A percentile compares a stretch with the other conserved stretches of the same genome.
Evolutionary conservation across 176 grass and related monocot genomes (phyloP).

Genomic region (Paspalum notatum): DNA sequence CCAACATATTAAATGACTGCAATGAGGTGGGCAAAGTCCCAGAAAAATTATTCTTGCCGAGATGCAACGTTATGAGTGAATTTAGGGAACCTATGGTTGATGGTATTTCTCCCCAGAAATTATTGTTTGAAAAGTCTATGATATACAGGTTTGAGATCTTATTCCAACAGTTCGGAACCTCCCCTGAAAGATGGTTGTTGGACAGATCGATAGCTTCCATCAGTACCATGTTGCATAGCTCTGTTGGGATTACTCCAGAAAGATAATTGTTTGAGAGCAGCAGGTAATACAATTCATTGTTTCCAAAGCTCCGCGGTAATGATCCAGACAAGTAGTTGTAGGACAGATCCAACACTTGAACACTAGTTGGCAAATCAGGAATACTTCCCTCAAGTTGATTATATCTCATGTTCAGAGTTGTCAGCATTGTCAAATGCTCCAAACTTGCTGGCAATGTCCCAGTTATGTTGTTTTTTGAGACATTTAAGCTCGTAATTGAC

Average conservation of each 20-base stretch:
- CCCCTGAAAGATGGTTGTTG: background rate
- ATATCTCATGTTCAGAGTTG: background rate
- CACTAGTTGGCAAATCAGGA: background rate
- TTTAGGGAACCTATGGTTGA: constrained; percentile 22
- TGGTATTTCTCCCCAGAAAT: constrained; percentile 34
- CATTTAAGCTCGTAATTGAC: constrained; percentile 31
- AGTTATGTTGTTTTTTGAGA: constrained; percentile 40
- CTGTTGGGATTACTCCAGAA: background rate
- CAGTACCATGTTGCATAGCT: constrained; percentile 18
- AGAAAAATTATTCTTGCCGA: constrained; percentile 3
- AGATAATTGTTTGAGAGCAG: background rate
- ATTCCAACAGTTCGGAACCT: constrained; percentile 5
- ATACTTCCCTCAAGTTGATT: constrained; percentile 33
- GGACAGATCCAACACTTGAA: background rate
- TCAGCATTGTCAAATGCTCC: background rate
- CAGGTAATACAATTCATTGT: background rate
- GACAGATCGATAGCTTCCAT: constrained; percentile 35
- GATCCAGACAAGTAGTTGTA: constrained; percentile 16
- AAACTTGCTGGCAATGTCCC: constrained; percentile 29
- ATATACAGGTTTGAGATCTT: background rate
- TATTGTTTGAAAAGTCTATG: constrained; percentile 35
- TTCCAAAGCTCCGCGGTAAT: background rate
- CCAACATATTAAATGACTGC: background rate
- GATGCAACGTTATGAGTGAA: constrained; percentile 3
- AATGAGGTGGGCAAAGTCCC: constrained; percentile 24